Evolutionary conservation across 108 stramenopile genomes (phyloP).

Genomic region (Stephanodiscus minutulus): DNA sequence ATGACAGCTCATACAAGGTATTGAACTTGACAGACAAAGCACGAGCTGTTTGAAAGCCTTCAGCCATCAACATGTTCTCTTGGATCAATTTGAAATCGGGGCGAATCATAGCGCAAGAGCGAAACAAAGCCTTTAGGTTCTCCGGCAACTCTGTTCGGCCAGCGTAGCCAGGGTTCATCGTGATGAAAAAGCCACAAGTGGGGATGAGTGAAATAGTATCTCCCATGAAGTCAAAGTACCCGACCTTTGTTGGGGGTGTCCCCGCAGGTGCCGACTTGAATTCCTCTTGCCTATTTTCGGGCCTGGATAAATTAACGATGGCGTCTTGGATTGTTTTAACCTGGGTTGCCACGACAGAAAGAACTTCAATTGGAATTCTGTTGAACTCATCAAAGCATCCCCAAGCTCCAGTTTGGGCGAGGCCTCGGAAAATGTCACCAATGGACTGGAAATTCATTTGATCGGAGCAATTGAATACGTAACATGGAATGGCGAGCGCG

Average conservation of each 20-base stretch:
- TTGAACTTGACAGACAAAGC: constrained; percentile 89
- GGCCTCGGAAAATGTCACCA: constrained; percentile 90
- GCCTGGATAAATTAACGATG: constrained; percentile 81
- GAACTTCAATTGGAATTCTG: constrained; percentile 89
- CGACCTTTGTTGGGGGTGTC: constrained; percentile 85
- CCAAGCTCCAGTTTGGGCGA: constrained; percentile 91
- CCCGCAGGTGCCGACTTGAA: constrained; percentile 82
- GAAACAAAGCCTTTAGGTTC: constrained; percentile 90
- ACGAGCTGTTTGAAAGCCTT: constrained; percentile 91
- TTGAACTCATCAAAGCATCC: constrained; percentile 96
- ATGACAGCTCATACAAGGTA: constrained; percentile 85
- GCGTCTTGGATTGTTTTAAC: constrained; percentile 91
- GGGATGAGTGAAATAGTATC: constrained; percentile 86
- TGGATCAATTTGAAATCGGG: constrained; percentile 91
- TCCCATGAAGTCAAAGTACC: constrained; percentile 87
- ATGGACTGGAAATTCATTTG: constrained; percentile 95
- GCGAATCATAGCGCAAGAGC: constrained; percentile 93
- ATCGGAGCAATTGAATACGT: constrained; percentile 93
- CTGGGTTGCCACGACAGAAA: constrained; percentile 93
- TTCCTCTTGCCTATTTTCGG: constrained; percentile 79
- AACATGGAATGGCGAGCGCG: constrained; percentile 90
- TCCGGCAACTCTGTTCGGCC: constrained; percentile 91
- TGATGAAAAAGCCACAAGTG: constrained; percentile 90
- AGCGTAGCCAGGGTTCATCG: constrained; percentile 94
- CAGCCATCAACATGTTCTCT: constrained; percentile 95